Percentiles rank a stretch among this genome's conserved stretches.
Conservation (phyloP, 345 rosid genomes). For the Citrus sinensis region DNA sequence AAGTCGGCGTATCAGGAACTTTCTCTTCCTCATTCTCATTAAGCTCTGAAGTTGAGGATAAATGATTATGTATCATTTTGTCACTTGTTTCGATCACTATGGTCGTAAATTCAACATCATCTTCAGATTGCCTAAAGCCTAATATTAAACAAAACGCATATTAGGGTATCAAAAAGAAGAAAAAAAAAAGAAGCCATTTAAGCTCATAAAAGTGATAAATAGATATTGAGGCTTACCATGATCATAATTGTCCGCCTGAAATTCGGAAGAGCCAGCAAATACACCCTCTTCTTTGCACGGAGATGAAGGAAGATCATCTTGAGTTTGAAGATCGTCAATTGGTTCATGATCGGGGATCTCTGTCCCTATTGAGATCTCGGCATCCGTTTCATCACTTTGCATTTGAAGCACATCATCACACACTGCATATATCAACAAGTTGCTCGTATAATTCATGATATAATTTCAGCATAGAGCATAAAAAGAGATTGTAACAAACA, state of each 20-base stretch:
- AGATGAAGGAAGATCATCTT: constrained; percentile 27
- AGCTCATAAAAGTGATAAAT: background rate
- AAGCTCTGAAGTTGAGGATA: constrained; percentile 31
- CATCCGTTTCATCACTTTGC: constrained; percentile 57
- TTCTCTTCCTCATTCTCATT: constrained; percentile 59
- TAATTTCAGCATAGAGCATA: background rate
- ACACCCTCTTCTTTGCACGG: constrained; percentile 17
- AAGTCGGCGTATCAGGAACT: constrained; percentile 59
- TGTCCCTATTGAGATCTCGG: constrained; percentile 77
- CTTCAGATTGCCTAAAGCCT: constrained; percentile 36
- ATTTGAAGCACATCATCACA: constrained; percentile 38
- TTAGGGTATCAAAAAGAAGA: background rate
- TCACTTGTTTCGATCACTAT: constrained; percentile 31
- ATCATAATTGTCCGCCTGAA: constrained; percentile 16
- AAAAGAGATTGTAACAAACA: background rate
- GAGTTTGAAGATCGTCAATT: constrained; percentile 41
- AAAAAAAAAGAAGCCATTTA: background rate
- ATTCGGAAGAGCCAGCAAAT: constrained; percentile 24
- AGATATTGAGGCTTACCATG: constrained; percentile 33
- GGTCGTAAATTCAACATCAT: constrained; percentile 47
- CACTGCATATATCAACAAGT: constrained; percentile 20
- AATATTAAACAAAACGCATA: background rate
- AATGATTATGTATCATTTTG: constrained; percentile 18
- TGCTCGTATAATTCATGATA: background rate
- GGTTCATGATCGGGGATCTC: constrained; percentile 83